A percentile compares a stretch with the other conserved stretches of the same genome.
These are phyloP conservation scores for Aspergillus sclerotialis DNA, from an alignment of 2,329 filamentous ascomycete species.

Conservation along the genomic window DNA sequence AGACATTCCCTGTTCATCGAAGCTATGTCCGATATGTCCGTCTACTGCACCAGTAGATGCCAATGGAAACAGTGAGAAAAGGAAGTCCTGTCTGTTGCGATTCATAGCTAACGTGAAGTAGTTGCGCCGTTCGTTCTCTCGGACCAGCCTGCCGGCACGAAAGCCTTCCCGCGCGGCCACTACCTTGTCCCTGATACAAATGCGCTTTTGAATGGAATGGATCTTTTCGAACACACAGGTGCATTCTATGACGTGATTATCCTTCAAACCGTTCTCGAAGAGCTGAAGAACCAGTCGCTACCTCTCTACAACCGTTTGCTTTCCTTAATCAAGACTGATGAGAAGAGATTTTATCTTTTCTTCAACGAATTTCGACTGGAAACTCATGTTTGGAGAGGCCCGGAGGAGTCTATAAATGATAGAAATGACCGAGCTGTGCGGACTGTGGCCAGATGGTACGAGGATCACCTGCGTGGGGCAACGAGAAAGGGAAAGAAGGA, in stretches of 20 bases:
- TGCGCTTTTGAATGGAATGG: slow-evolving; percentile 90
- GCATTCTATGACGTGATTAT: slow-evolving; percentile 97
- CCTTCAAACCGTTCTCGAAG: slow-evolving; percentile 91
- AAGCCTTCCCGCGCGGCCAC: slow-evolving; percentile 74
- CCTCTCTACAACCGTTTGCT: slow-evolving; percentile 93
- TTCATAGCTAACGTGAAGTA: slow-evolving; percentile 32
- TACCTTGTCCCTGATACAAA: slow-evolving; percentile 97
- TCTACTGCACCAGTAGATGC: slow-evolving; percentile 71
- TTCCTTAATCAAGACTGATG: slow-evolving; percentile 84
- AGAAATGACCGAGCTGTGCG: slow-evolving; percentile 90
- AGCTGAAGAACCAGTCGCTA: slow-evolving; percentile 86
- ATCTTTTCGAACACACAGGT: slow-evolving; percentile 85
- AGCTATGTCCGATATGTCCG: slow-evolving; percentile 71
- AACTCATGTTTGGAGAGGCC: slow-evolving; percentile 69
- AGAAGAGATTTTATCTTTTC: slow-evolving; percentile 97
- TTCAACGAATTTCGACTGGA: slow-evolving; percentile 97
- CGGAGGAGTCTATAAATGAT: slow-evolving; percentile 87
- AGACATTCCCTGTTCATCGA: slow-evolving; percentile 95
- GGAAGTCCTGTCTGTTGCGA: slow-evolving; percentile 2
- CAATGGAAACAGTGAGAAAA: slow-evolving; percentile 58
- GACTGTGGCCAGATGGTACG: slow-evolving; percentile 83
- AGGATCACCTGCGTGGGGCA: slow-evolving; percentile 63
- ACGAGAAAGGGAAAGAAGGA: slow-evolving; percentile 47
- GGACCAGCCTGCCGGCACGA: slow-evolving; percentile 77
- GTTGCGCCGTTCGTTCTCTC: slow-evolving; percentile 81